These are phyloP conservation scores for Ascochyta viciae-villosae DNA, from an alignment of 2,329 filamentous ascomycete species.

Conservation along the genomic window DNA sequence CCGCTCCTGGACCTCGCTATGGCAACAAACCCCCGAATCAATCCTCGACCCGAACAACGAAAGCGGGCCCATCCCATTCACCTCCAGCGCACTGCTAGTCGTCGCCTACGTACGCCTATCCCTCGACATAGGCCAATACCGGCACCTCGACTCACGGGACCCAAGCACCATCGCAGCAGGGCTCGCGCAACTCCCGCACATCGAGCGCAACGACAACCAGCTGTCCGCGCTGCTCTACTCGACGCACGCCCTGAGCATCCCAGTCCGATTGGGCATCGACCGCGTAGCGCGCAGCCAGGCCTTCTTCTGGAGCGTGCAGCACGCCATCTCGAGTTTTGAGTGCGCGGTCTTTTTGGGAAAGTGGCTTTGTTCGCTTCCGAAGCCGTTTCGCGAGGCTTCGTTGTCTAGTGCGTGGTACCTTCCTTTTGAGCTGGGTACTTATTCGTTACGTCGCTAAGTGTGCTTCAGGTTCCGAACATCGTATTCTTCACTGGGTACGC, in stretches of 20 bases:
- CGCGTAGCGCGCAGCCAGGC: constrained; percentile 63
- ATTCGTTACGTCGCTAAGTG: no score
- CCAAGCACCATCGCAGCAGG: constrained; percentile 51
- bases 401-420: constrained; percentile 23
- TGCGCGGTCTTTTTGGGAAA: constrained; percentile 63
- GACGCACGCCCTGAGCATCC: constrained; percentile 63
- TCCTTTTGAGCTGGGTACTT: no score
- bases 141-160: constrained; percentile 55
- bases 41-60: constrained; percentile 48
- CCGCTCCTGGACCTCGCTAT: constrained; percentile 44
- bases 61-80: constrained; percentile 49
- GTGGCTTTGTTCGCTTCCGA: constrained; percentile 50
- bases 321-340: constrained; percentile 62
- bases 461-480: constrained; percentile 45
- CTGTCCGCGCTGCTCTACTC: constrained; percentile 61
- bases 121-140: constrained; percentile 55
- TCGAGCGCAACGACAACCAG: constrained; percentile 58
- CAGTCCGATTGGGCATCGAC: constrained; percentile 62
- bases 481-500: constrained; percentile 57
- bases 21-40: constrained; percentile 46
- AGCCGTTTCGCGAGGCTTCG: constrained; percentile 20
- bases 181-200: constrained; percentile 47
- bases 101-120: constrained; percentile 58
- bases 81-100: constrained; percentile 55
- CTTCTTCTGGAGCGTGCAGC: constrained; percentile 65